Conservation (phyloP, 78 protist genomes). For the Dictyostelium firmibasis region DNA sequence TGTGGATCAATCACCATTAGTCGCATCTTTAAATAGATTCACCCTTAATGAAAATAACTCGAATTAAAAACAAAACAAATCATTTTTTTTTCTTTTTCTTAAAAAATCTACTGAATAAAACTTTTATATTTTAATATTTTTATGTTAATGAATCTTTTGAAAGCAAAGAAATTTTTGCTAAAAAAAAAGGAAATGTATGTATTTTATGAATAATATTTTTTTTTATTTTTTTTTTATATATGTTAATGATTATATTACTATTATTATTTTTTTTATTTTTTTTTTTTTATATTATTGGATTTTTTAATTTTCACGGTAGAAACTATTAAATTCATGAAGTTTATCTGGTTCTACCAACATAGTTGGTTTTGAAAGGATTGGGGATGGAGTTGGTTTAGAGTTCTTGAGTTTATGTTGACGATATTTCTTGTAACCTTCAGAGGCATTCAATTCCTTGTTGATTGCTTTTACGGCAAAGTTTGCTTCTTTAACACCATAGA, state of each 20-base stretch:
- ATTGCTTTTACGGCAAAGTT: not conserved
- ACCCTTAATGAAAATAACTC: not conserved
- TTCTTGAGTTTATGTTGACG: not conserved
- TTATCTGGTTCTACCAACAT: constrained; percentile 6
- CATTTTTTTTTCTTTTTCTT: not conserved
- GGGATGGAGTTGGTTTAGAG: not conserved
- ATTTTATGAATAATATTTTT: not conserved
- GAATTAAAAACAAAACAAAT: not conserved
- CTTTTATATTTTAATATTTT: no score
- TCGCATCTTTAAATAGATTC: not conserved
- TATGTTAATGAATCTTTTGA: no score
- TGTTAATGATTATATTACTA: not conserved
- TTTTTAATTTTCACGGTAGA: not conserved
- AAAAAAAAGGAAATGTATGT: no score
- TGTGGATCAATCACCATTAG: not conserved
- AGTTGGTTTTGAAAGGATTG: not conserved
- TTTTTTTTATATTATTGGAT: not conserved
- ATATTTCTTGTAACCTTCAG: not conserved
- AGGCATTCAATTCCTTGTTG: not conserved
- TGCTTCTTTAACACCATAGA: constrained; percentile 15
- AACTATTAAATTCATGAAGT: not conserved
- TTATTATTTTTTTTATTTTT: not conserved
- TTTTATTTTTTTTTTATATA: not conserved
- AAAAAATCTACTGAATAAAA: no score
- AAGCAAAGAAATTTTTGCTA: no score